These are phyloP conservation scores for Stereum hirsutum DNA, from an alignment of 1,284 basidiomycete genomes.

Conservation along the genomic window DNA sequence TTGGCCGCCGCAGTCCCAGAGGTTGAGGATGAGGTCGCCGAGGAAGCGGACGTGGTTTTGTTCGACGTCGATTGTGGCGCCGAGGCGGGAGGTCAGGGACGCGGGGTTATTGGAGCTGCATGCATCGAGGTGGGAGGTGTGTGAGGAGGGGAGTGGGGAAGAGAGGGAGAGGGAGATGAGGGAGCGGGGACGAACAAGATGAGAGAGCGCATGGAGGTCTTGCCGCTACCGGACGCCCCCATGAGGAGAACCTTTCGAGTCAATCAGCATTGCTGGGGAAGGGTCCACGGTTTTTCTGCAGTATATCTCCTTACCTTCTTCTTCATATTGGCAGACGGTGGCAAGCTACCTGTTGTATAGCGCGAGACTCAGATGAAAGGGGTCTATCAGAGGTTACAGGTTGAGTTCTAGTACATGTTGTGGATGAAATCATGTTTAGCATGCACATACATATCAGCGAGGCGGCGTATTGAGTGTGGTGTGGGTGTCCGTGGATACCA, in stretches of 20 bases:
- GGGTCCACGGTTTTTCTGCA: not conserved
- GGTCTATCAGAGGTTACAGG: too few relatives aligned
- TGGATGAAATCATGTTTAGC: too few relatives aligned
- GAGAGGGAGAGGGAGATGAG: conserved; percentile 5
- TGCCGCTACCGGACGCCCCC: conserved; percentile 87
- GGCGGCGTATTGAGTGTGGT: too few relatives aligned
- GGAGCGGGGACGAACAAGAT: conserved; percentile 72
- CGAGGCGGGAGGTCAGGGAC: conserved; percentile 83
- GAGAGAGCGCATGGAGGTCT: conserved; percentile 97
- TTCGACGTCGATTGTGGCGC: conserved; percentile 97
- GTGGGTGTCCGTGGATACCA: too few relatives aligned
- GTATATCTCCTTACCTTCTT: not conserved
- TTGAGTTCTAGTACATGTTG: too few relatives aligned
- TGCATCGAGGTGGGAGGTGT: too few relatives aligned
- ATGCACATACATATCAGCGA: too few relatives aligned
- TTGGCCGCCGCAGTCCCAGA: conserved; percentile 99
- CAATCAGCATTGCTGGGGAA: conserved; percentile 1
- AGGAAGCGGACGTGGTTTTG: conserved; percentile 96
- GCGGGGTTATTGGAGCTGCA: conserved; percentile 89
- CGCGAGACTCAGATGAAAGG: too few relatives aligned
- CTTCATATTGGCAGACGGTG: too few relatives aligned
- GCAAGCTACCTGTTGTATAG: too few relatives aligned
- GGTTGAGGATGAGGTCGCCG: conserved; percentile 86
- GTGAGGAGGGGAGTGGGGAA: not conserved
- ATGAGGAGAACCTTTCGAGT: conserved; percentile 76